Base-by-base conservation (phyloP, 129 eudicot species). In the Sambucus nigra region DNA sequence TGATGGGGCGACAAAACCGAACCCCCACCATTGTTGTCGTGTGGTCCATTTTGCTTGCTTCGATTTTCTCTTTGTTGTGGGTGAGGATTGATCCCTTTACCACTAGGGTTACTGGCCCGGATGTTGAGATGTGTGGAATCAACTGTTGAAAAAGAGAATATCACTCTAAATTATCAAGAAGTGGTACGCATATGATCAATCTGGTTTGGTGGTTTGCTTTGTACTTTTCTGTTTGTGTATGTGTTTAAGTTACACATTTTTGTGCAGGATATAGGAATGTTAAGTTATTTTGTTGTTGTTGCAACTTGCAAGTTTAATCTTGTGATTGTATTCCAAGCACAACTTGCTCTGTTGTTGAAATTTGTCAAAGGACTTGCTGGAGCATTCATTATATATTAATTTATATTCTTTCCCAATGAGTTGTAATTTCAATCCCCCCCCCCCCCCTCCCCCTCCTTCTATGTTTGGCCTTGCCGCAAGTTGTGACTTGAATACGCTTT, bases 1-100 rank as follows among this genome's bases (percentile, higher is more conserved):
- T 86, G 5, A 86, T 86, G 95, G 95, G 95, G 51, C 78, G 81
- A 22, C 95, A 86, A 70, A 86, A 86, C 73, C 83, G 95, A 14
- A 86, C 95, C 13, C 95, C 95, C 6, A 86, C 95, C 17, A 70
- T 86, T 21, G 87, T 86, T 13, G 77, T 86, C 0, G 95, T 86
- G 51, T 86, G 95, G 95, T 75, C 95, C n/a, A 75, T 82, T 61
- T 81, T 86, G 16, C 81, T 86, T 19, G 95, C 95, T 2, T 86
- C 95, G 24, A 86, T 86, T 39, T 86, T 86, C 74, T 86, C 95
- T 1, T 66, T 86, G 70, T 60, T 86, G 25, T 86, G 95, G 95
- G 95, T 86, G 42, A 63, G 95, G 17, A 70, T 86, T 0, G 92
- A 86, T 59, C 95, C 95, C 5, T 86, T 86, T 57, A 81, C 87